Evolutionary conservation across 1,284 basidiomycete genomes (phyloP), one percentile per base, ranked within the genome.

Genomic region (Termitomyces sp.): DNA sequence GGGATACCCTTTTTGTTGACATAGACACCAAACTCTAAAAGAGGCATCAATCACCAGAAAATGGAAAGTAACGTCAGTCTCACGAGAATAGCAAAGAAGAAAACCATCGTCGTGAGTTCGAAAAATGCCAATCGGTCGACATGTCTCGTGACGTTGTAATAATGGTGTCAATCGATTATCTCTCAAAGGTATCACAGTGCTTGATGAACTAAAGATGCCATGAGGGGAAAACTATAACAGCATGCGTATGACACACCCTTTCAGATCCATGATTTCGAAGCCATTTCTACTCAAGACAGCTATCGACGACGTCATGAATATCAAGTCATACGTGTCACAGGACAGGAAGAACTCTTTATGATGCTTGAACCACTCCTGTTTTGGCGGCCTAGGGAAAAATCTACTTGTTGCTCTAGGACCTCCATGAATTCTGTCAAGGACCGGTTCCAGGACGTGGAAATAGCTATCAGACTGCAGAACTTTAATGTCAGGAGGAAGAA

Each of bases 231-330:
- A 13, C 15, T 54, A 30, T 30, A 30, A 31, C 49, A 51, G 17
- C 21, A 28, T 8, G 44, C 9, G 34, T 36, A 44, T 3, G 15
- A 77, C 89, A 40, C 68, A 93, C 92, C 92, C 86, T 2, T 83
- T 83, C 33, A 98, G 77, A 68, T 97, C 91, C 91, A 98, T 97
- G 64, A 98, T 96, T 73, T 96, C 92, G 64, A 98, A 96, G n/a
- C 92, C 94, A 65, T 91, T 94, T 2, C 89, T 83, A 62, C 94
- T 95, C 31, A 96, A 81, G 55, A 99, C 90, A 5, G 92, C 93
- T 56, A 99, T 86, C 71, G 88, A 92, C 28, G 90, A 86, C 67
- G 92, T 92, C 57, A 97, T 77, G 76, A 98, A 98, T 63, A 94
- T 86, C 48, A 98, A 77, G 62, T 91, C 89, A 59, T 84, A 90